A percentile compares a stretch with the other conserved stretches of the same genome.
These are phyloP conservation scores for Hibiscus tridactylites DNA, from an alignment of 345 rosid genomes.

Conservation along the genomic window DNA sequence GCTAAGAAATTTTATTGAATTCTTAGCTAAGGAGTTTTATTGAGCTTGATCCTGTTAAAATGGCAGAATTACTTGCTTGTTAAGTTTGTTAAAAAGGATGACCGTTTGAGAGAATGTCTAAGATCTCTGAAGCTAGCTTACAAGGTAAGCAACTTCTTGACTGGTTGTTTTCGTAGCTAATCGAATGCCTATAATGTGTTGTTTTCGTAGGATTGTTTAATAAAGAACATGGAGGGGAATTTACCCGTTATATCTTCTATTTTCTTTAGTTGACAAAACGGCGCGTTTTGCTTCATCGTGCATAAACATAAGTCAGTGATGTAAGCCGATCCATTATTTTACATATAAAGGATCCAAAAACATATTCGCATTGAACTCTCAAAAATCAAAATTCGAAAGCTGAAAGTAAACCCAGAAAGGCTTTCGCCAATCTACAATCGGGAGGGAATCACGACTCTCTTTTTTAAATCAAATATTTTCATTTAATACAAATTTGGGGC, in stretches of 20 bases:
- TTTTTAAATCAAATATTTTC: neutral
- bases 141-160: constrained; percentile 27
- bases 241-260: too few relatives aligned
- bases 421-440: neutral
- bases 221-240: too few relatives aligned
- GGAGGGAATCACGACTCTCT: too few relatives aligned
- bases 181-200: neutral
- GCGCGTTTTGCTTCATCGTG: neutral
- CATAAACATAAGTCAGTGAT: too few relatives aligned
- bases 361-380: neutral
- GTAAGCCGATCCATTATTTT: too few relatives aligned
- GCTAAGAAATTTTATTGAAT: neutral
- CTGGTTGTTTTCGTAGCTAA: neutral
- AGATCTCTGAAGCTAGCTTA: constrained; percentile 55
- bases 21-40: neutral
- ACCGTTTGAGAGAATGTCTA: too few relatives aligned
- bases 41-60: constrained; percentile 5
- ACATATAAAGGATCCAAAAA: too few relatives aligned
- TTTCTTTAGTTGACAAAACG: neutral
- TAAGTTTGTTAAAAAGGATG: constrained; percentile 26
- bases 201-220: too few relatives aligned
- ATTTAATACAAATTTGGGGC: neutral
- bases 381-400: neutral
- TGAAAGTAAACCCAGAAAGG: neutral
- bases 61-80: constrained; percentile 24